Evolutionary conservation across 768 basidiomycete genomes (phyloP).

Genomic region (Tephrocybe sp.): DNA sequence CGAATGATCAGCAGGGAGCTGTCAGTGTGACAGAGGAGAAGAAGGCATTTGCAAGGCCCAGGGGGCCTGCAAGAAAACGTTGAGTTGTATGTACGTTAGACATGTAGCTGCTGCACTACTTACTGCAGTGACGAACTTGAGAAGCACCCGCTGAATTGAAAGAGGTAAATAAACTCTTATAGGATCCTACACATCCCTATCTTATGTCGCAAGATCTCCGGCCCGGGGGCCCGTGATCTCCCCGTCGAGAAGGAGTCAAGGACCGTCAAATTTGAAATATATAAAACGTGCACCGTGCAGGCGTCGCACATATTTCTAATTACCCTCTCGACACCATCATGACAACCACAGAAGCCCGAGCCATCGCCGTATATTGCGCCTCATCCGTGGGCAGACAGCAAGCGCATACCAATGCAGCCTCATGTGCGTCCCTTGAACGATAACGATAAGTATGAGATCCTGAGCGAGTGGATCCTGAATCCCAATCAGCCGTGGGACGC

Average conservation of each 20-base stretch:
- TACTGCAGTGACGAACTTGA: too few relatives aligned
- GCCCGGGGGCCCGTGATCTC: too few relatives aligned
- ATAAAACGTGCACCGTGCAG: too few relatives aligned
- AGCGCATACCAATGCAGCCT: constrained; percentile 67
- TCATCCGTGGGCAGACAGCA: constrained; percentile 65
- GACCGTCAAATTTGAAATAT: too few relatives aligned
- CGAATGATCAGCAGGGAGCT: not conserved
- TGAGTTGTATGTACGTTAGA: too few relatives aligned
- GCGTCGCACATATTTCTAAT: not conserved
- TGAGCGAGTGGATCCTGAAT: not conserved
- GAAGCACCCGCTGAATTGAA: too few relatives aligned
- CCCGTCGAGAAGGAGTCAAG: too few relatives aligned
- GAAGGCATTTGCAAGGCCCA: constrained; percentile 67
- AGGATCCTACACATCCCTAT: too few relatives aligned
- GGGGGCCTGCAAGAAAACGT: constrained; percentile 62
- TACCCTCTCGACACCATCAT: not conserved
- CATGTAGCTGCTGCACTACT: too few relatives aligned
- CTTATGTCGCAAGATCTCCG: too few relatives aligned
- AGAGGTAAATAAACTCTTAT: too few relatives aligned
- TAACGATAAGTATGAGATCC: not conserved
- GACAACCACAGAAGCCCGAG: not conserved
- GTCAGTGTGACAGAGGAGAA: constrained; percentile 26
- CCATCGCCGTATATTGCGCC: constrained; percentile 83
- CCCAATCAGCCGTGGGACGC: constrained; percentile 62
- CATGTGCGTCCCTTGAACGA: constrained; percentile 48